Conservation (phyloP, 495 filamentous ascomycete genomes). For the Talaromyces nanjingensis region DNA sequence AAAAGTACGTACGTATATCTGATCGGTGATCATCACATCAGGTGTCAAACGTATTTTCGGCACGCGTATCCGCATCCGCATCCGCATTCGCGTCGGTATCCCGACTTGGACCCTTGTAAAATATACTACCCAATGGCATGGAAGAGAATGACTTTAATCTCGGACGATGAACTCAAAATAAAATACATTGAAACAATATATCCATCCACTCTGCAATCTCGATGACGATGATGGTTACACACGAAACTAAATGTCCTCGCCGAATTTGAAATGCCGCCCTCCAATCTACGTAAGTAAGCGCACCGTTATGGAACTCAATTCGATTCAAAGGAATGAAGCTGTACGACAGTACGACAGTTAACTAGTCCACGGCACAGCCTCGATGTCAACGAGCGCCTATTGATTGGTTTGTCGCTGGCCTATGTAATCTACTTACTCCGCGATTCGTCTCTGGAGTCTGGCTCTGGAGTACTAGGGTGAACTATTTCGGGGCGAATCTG, state of each 20-base stretch:
- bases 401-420: background rate
- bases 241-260: background rate
- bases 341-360: background rate
- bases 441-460: background rate
- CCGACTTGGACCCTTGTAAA: background rate
- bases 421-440: background rate
- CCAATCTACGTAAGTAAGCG: too few species aligned
- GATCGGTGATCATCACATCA: too few species aligned
- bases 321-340: background rate
- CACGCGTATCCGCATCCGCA: background rate
- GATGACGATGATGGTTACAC: background rate
- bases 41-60: background rate
- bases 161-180: background rate
- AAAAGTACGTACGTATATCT: background rate
- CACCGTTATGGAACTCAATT: background rate
- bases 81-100: background rate
- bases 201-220: background rate
- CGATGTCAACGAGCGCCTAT: background rate
- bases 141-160: background rate
- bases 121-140: background rate
- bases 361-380: background rate
- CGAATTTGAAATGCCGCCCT: too few species aligned
- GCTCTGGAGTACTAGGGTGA: too few species aligned
- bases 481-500: background rate
- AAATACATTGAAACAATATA: background rate